These are phyloP conservation scores for Annona cherimola DNA, from an alignment of 164 flowering plant species.

Conservation along the genomic window DNA sequence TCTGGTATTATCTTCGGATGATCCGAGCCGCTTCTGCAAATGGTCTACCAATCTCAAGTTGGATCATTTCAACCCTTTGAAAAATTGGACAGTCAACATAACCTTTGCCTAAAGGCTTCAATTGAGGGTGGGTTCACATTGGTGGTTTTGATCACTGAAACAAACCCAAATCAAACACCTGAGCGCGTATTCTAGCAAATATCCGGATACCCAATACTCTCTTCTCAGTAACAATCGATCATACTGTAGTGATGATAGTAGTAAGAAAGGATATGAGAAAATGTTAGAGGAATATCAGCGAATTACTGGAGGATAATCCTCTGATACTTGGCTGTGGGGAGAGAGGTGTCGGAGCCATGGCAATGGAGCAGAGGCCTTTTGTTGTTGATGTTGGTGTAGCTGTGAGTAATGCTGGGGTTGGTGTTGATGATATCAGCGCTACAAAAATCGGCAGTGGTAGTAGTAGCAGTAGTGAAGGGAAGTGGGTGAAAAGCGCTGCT, in stretches of 20 bases:
- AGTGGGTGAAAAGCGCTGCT: slow-evolving; percentile 7
- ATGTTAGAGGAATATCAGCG: not conserved
- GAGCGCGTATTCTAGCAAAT: too few species aligned
- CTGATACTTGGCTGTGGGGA: slow-evolving; percentile 39
- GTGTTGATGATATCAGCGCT: not conserved
- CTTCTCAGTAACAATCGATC: not conserved
- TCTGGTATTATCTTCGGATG: too few species aligned
- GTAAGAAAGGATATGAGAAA: not conserved
- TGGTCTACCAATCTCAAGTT: too few species aligned
- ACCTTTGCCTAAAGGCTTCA: too few species aligned
- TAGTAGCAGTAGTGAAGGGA: not conserved
- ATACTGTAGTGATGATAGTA: not conserved
- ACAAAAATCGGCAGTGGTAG: not conserved
- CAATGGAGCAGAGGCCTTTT: slow-evolving; percentile 31
- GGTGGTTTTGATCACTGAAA: too few species aligned
- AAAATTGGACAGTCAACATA: too few species aligned
- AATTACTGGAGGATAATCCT: slow-evolving; percentile 48
- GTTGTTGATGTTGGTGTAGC: slow-evolving; percentile 15
- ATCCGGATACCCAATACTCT: not conserved
- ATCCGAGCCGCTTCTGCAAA: too few species aligned
- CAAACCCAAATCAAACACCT: too few species aligned
- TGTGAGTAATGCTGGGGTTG: slow-evolving; percentile 10
- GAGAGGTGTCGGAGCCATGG: slow-evolving; percentile 36
- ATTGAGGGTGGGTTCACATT: too few species aligned
- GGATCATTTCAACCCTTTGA: too few species aligned